Evolutionary conservation across 2,329 filamentous ascomycete species (phyloP), one percentile per base, ranked within the genome.

Genomic region (Tricladium varicosporioides): DNA sequence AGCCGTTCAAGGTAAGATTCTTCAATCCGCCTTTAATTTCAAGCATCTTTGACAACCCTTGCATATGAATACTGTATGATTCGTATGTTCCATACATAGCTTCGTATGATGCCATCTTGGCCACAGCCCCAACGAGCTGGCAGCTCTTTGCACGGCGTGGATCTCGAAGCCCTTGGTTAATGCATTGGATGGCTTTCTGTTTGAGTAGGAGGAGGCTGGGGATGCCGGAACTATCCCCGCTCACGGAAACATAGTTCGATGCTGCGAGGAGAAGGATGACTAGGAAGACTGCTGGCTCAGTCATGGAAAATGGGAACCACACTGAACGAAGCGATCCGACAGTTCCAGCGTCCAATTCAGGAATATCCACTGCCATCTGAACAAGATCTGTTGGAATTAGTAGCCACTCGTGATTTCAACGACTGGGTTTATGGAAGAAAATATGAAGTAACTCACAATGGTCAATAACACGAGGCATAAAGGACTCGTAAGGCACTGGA

Each of bases 101-200:
- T 62, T 81, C 79, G 63, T 78, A 81, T 58, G 74, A 76, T 9
- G 78, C 78, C 77, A 81, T 78, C 60, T 78, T 77, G 33, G 76
- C 76, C 3, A 79, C 76, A 2, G 78, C 77, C 8, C 74, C 75
- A 51, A 80, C 73, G 32, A 79, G 59, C 13, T 73, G 73, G 61
- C 80, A 77, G 58, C 67, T 74, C 5, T 73, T 65, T 4, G 63
- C 61, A 10, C 36, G 36, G n/a, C 36, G 36, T 27, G 67, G 60
- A 2, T 60, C 58, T 22, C 69, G 63, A 31, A 79, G 67, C 9
- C 70, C 69, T 5, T 67, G 58, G 57, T 78, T 78, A 65, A 80
- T 75, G 33, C 73, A 69, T 16, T 65, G 60, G 42, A 80, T 72
- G 14, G 77, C 76, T 62, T 75, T 72, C 33, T 72, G 72, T 54